Percentiles rank a stretch among this genome's conserved stretches.
phyloP scores from a whole-genome alignment of 2,329 filamentous ascomycete species.

The Raffaelea albimanens region DNA sequence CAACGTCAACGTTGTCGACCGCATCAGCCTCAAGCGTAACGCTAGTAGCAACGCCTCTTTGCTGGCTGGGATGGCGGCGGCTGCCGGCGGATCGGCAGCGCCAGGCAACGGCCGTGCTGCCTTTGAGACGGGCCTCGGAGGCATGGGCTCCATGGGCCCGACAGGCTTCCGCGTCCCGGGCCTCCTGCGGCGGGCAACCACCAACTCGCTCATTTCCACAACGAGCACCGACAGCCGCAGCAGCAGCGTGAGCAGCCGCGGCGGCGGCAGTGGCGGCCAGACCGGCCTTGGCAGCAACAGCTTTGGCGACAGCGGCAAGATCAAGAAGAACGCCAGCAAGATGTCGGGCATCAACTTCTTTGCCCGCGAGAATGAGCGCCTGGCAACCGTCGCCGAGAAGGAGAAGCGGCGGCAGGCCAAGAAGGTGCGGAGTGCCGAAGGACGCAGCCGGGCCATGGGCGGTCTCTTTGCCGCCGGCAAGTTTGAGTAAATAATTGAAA shows the following conservation, averaged over 20 bases:
- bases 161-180: conserved; percentile 57
- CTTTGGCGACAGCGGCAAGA: conserved; percentile 18
- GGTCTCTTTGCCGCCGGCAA: conserved; percentile 48
- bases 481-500: conserved; percentile 36
- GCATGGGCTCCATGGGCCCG: conserved; percentile 19
- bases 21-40: conserved; percentile 58
- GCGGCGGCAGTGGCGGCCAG: not conserved
- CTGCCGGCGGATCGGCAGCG: not conserved
- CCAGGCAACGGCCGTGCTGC: conserved; percentile 6
- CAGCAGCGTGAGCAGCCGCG: not conserved
- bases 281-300: conserved; percentile 8
- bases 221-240: conserved; percentile 20
- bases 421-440: conserved; percentile 48
- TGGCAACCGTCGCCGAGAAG: conserved; percentile 43
- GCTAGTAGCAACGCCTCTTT: conserved; percentile 25
- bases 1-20: conserved; percentile 58
- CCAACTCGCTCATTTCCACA: conserved; percentile 43
- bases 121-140: conserved; percentile 17
- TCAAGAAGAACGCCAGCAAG: conserved; percentile 50
- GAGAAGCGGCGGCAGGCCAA: conserved; percentile 50
- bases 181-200: conserved; percentile 65
- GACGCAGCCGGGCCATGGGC: conserved; percentile 44
- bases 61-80: no score
- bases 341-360: conserved; percentile 52
- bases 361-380: conserved; percentile 48